A percentile compares a stretch with the other conserved stretches of the same genome.
These are phyloP conservation scores for Hibiscus mutabilis DNA, from an alignment of 345 rosid genomes.

Conservation along the genomic window DNA sequence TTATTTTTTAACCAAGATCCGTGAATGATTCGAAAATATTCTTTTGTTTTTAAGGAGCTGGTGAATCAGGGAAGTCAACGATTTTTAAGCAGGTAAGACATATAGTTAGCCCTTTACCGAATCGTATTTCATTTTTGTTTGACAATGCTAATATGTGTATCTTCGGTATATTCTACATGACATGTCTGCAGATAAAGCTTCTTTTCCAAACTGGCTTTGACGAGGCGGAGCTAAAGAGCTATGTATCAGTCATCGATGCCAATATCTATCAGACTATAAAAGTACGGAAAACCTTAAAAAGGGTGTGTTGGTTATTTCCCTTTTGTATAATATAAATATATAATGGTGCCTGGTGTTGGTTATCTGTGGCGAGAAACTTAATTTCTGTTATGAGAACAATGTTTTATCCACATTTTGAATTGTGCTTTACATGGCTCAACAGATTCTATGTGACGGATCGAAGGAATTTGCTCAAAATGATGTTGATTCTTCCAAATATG, in stretches of 20 bases:
- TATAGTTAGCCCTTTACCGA: background rate
- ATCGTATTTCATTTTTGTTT: background rate
- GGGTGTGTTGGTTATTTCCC: constrained; percentile 77
- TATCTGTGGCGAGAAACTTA: constrained; percentile 9
- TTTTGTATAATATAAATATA: constrained; percentile 19
- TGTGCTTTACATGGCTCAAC: constrained; percentile 26
- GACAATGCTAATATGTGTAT: constrained; percentile 1
- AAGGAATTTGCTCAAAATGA: constrained; percentile 90
- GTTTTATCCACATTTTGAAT: constrained; percentile 7
- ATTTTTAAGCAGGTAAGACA: constrained; percentile 91
- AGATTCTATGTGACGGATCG: constrained; percentile 90
- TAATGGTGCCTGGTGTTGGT: constrained; percentile 18
- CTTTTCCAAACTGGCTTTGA: constrained; percentile 98
- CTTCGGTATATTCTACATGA: background rate
- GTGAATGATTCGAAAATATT: background rate
- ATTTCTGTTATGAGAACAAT: background rate
- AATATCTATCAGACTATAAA: constrained; percentile 97
- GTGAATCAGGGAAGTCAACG: constrained; percentile 98
- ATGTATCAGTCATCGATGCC: constrained; percentile 88
- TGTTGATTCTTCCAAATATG: constrained; percentile 53
- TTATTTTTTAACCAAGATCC: background rate
- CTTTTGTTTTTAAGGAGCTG: constrained; percentile 60
- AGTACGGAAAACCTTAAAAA: constrained; percentile 69
- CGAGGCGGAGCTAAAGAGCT: constrained; percentile 81
- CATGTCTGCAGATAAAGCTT: constrained; percentile 71